Evolutionary conservation across 179 eudicot species (phyloP), one percentile per base, ranked within the genome.

Genomic region (Beta lomatogona): DNA sequence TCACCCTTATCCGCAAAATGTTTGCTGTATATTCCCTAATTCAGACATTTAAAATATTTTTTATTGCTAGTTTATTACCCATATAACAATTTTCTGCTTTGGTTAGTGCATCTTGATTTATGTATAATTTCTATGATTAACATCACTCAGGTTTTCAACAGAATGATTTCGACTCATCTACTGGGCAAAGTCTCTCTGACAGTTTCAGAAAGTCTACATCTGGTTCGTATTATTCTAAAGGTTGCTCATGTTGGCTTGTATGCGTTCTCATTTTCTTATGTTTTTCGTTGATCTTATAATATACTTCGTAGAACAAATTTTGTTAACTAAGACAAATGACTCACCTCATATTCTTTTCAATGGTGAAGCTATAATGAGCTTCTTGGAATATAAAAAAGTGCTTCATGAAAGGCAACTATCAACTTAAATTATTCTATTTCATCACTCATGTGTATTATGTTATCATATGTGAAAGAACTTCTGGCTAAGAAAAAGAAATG

Each of bases 81-180:
- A 10, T 6, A 46, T 48, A 61, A 5, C 21, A 4, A 44, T 53
- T 57, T 21, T 60, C 50, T 72, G 13, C 58, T 65, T 77, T 77
- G 46, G 54, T 15, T 9, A 54, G 44, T 70, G 75, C 52, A 76
- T 57, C 75, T 71, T 83, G 70, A 83, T 83, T 76, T 78, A 85
- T 81, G 80, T 77, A 79, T 81, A 36, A 76, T 77, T 87, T 80
- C 58, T 81, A 63, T 86, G 86, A 75, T 88, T 81, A 79, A 86
- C 85, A 85, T 88, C 78, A 79, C 75, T 84, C 90, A 88, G 90
- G 90, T 73, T 86, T 84, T 88, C 88, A 84, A 82, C 88, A 84
- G 84, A 86, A 80, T 86, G 90, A 88, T 70, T 64, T 79, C 59
- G 85, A 86, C 80, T 79, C 86, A 83, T 86, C 88, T 25, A 63